phyloP scores from a whole-genome alignment of 2,329 filamentous ascomycete genomes.

The Botrytis pseudocinerea region DNA sequence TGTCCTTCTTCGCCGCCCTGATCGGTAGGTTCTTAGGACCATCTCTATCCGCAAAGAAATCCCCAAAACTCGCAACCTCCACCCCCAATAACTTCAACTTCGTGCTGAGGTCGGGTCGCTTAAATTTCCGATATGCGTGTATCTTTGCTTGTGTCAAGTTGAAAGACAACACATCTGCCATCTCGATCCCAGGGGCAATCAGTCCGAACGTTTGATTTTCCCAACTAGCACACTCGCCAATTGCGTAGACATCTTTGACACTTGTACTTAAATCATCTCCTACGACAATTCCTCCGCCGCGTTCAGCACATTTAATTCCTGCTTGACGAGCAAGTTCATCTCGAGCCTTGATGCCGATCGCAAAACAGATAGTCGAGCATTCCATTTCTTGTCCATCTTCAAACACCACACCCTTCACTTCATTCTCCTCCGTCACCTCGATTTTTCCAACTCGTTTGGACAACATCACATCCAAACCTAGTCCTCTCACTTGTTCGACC shows the following conservation, averaged over 20 bases:
- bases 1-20: conserved; percentile 50
- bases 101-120: conserved; percentile 82
- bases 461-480: conserved; percentile 80
- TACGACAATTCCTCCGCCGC: conserved; percentile 71
- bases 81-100: conserved; percentile 89
- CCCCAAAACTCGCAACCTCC: conserved; percentile 89
- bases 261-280: conserved; percentile 66
- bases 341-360: conserved; percentile 79
- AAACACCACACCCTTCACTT: conserved; percentile 72
- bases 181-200: conserved; percentile 86
- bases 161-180: conserved; percentile 89
- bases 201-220: conserved; percentile 83
- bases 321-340: conserved; percentile 73
- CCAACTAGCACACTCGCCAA: conserved; percentile 92
- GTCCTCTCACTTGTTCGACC: conserved; percentile 73
- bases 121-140: conserved; percentile 70
- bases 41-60: conserved; percentile 88
- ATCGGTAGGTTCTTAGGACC: conserved; percentile 74
- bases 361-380: conserved; percentile 84
- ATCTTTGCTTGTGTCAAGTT: conserved; percentile 82
- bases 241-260: conserved; percentile 72
- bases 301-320: conserved; percentile 70
- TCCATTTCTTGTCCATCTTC: conserved; percentile 77
- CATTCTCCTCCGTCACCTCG: conserved; percentile 64
- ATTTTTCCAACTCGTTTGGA: conserved; percentile 73